Conservation (phyloP, 2,329 filamentous ascomycete species). For the Fusarium oxysporum region DNA sequence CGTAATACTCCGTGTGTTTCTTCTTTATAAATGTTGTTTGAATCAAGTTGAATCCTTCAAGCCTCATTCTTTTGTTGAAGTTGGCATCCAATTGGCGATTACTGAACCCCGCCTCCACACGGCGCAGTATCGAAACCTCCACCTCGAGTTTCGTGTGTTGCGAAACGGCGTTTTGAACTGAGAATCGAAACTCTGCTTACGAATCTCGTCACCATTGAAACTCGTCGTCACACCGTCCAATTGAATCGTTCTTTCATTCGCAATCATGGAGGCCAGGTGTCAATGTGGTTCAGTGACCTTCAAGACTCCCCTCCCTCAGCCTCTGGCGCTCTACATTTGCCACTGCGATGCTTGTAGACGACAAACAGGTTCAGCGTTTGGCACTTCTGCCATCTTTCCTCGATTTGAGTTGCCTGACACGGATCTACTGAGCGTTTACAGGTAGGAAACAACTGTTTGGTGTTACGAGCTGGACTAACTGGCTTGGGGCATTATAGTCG, state of each 20-base stretch:
- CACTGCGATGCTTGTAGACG: slow-evolving; percentile 75
- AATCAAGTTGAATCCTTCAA: not conserved
- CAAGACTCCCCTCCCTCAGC: slow-evolving; percentile 68
- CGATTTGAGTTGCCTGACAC: slow-evolving; percentile 67
- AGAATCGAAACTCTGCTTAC: not conserved
- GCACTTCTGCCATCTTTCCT: slow-evolving; percentile 77
- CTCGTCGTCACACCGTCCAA: not conserved
- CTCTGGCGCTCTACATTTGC: slow-evolving; percentile 76
- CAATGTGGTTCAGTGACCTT: slow-evolving; percentile 74
- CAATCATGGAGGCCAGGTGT: slow-evolving; percentile 68
- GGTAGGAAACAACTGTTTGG: slow-evolving; percentile 44
- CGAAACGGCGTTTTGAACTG: not conserved
- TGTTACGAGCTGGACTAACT: slow-evolving; percentile 6
- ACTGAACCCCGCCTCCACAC: slow-evolving; percentile 21
- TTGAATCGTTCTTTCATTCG: not conserved
- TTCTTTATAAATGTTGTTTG: slow-evolving; percentile 8
- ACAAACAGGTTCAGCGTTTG: slow-evolving; percentile 75
- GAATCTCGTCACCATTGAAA: not conserved
- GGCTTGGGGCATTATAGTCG: slow-evolving; percentile 55
- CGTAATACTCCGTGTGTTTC: not conserved
- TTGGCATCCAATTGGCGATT: slow-evolving; percentile 16
- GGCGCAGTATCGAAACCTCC: not conserved
- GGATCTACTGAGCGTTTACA: slow-evolving; percentile 64
- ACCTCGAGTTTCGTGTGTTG: slow-evolving; percentile 4
- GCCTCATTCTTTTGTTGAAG: not conserved